Conservation (phyloP, 306 rosid species). For the Prunus mume region DNA sequence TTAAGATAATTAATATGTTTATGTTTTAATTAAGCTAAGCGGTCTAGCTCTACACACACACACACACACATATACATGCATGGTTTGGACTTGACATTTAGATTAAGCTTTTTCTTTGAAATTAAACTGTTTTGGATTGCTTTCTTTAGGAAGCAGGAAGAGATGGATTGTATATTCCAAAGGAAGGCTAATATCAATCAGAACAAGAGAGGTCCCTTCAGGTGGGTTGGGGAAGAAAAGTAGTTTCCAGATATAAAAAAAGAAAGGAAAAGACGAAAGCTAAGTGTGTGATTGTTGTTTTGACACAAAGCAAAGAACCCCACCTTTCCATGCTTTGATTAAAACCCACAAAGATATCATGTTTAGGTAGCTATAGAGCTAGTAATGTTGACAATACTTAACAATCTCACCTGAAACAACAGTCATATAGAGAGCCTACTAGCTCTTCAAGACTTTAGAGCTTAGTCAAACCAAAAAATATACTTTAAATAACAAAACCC, state of each 20-base stretch:
- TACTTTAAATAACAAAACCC: not conserved
- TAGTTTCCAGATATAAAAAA: conserved; percentile 10
- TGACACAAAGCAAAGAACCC: conserved; percentile 30
- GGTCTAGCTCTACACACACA: no score
- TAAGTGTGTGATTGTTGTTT: conserved; percentile 38
- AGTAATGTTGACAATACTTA: conserved; percentile 21
- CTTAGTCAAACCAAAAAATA: not conserved
- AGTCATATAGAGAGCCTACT: not conserved
- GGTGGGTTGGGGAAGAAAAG: conserved; percentile 27
- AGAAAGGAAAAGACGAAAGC: conserved; percentile 25
- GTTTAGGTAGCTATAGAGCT: not conserved
- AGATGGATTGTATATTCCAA: not conserved
- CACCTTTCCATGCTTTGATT: conserved; percentile 32
- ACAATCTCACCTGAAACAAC: conserved; percentile 19
- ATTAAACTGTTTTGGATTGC: not conserved
- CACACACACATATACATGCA: no score
- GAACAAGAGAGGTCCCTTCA: conserved; percentile 21
- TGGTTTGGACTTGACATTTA: not conserved
- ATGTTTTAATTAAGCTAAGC: not conserved
- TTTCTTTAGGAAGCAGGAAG: not conserved
- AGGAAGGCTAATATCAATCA: not conserved
- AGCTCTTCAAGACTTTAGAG: not conserved
- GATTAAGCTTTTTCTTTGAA: not conserved
- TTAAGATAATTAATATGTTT: not conserved
- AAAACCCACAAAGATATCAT: conserved; percentile 33